Evolutionary conservation across 2,329 filamentous ascomycete species (phyloP).

Genomic region (Neopestalotiopsis clavispora): DNA sequence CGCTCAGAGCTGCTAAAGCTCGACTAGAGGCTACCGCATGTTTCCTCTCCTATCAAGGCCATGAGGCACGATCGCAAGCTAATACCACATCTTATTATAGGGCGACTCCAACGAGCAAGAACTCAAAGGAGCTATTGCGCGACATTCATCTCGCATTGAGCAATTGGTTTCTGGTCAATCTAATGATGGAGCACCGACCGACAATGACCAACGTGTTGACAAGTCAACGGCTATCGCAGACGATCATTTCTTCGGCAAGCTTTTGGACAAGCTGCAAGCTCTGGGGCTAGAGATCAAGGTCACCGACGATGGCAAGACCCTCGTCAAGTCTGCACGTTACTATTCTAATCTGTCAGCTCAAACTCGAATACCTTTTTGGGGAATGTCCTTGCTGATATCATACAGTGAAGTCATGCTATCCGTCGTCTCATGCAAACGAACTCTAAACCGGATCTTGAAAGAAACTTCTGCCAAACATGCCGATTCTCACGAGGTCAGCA

Average conservation of each 20-base stretch:
- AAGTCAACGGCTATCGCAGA: not conserved
- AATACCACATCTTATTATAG: not conserved
- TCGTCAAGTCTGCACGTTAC: slow-evolving; percentile 29
- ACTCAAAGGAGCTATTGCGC: not conserved
- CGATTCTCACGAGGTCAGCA: slow-evolving; percentile 5
- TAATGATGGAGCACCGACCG: not conserved
- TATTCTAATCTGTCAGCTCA: slow-evolving; percentile 30
- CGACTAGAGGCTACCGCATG: slow-evolving; percentile 1
- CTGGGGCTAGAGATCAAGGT: slow-evolving; percentile 28
- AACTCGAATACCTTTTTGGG: slow-evolving; percentile 20
- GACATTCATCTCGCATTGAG: not conserved
- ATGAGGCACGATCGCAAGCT: not conserved
- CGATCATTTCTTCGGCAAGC: slow-evolving; percentile 25
- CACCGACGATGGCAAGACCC: slow-evolving; percentile 19
- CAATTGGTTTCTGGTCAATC: not conserved
- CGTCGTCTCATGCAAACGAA: slow-evolving; percentile 27
- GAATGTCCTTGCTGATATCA: not conserved
- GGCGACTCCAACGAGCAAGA: not conserved
- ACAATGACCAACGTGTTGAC: not conserved
- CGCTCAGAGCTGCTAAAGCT: not conserved
- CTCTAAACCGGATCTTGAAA: slow-evolving; percentile 26
- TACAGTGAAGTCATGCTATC: slow-evolving; percentile 28
- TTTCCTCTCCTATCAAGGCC: not conserved
- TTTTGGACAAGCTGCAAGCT: slow-evolving; percentile 29
- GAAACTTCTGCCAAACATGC: slow-evolving; percentile 23